These are phyloP conservation scores for Globisporangium megalacanthum DNA, from an alignment of 352 stramenopile species.

Conservation along the genomic window DNA sequence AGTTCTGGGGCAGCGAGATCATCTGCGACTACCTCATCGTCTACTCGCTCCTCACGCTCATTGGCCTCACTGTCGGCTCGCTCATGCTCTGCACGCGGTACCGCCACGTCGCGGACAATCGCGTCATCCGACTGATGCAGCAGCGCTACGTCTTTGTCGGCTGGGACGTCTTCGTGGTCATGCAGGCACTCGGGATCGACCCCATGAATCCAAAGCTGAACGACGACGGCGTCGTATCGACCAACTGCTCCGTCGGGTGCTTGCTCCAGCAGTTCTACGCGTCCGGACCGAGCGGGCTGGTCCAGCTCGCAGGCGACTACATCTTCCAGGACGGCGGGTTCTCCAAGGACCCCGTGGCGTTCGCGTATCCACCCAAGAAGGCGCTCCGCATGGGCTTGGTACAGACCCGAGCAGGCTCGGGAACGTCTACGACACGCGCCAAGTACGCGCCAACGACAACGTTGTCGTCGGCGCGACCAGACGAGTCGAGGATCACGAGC, in stretches of 20 bases:
- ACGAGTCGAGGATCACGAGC: too few relatives aligned
- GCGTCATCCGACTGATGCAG: conserved; percentile 38
- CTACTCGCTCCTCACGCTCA: conserved; percentile 44
- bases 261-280: conserved; percentile 46
- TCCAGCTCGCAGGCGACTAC: conserved; percentile 42
- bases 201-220: conserved; percentile 22
- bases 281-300: conserved; percentile 38
- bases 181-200: conserved; percentile 40
- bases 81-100: conserved; percentile 36
- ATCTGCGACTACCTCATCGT: conserved; percentile 44
- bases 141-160: conserved; percentile 39
- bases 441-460: too few relatives aligned
- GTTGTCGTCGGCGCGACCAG: too few relatives aligned
- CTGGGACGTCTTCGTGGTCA: conserved; percentile 35
- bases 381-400: conserved; percentile 29
- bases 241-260: conserved; percentile 32
- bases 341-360: conserved; percentile 19
- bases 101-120: conserved; percentile 34
- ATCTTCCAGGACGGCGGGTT: conserved; percentile 40
- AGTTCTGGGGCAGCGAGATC: conserved; percentile 53
- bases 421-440: background rate
- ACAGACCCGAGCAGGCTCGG: conserved; percentile 6
- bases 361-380: conserved; percentile 28
- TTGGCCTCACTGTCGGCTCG: conserved; percentile 19
- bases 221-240: conserved; percentile 16